Percentiles rank a stretch among this genome's conserved stretches.
phyloP scores from a whole-genome alignment of 306 rosid genomes.

The Prunus mume region DNA sequence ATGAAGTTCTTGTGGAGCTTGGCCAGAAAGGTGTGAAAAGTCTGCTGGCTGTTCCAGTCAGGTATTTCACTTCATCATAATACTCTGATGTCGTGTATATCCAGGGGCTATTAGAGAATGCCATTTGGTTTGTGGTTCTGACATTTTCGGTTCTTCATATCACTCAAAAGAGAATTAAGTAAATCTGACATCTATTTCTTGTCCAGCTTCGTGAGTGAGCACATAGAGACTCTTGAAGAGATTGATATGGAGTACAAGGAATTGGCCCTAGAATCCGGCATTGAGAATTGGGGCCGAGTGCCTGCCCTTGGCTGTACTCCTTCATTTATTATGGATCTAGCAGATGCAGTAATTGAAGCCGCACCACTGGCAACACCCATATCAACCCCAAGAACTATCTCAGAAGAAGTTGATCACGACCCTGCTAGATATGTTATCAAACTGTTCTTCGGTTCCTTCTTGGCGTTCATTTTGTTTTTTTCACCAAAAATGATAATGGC shows the following conservation, averaged over 20 bases:
- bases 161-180: neutral
- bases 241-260: conserved; percentile 95
- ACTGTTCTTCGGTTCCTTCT: conserved; percentile 72
- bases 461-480: conserved; percentile 64
- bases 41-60: conserved; percentile 97
- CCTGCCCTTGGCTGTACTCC: conserved; percentile 90
- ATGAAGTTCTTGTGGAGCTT: conserved; percentile 92
- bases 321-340: conserved; percentile 80
- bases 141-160: neutral
- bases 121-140: neutral
- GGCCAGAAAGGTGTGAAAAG: conserved; percentile 91
- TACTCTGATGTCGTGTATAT: neutral
- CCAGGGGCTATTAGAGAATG: neutral
- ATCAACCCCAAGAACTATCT: conserved; percentile 37
- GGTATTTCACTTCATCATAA: conserved; percentile 42
- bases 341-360: conserved; percentile 93
- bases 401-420: conserved; percentile 50
- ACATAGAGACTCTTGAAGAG: conserved; percentile 97
- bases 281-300: conserved; percentile 95
- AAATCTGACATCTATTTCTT: conserved; percentile 1
- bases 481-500: conserved; percentile 67
- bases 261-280: conserved; percentile 90
- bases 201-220: conserved; percentile 95
- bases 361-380: conserved; percentile 79
- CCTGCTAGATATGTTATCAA: conserved; percentile 50